Percentiles rank a stretch among this genome's conserved stretches.
phyloP scores from a whole-genome alignment of 2,329 filamentous ascomycete species.

The Pseudocercospora cruenta region DNA sequence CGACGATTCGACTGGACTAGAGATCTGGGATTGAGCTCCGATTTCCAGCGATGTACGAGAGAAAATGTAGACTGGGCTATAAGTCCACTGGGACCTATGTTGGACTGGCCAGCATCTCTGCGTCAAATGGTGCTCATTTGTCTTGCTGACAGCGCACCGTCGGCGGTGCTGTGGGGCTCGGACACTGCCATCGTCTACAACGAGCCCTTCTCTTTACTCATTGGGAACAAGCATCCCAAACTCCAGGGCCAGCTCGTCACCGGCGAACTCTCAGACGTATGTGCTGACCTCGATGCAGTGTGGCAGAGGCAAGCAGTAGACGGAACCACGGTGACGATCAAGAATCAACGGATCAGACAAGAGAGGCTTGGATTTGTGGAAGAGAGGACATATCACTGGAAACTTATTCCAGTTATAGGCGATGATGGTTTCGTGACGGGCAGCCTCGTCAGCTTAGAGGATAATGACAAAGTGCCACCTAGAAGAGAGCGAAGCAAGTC shows the following conservation, averaged over 20 bases:
- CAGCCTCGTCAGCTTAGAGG: constrained; percentile 23
- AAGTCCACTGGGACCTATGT: constrained; percentile 23
- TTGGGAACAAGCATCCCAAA: constrained; percentile 22
- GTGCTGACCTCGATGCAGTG: constrained; percentile 18
- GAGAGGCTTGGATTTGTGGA: constrained; percentile 28
- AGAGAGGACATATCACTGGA: constrained; percentile 26
- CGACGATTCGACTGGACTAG: constrained; percentile 25
- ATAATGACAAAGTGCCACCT: constrained; percentile 23
- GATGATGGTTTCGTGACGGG: constrained; percentile 23
- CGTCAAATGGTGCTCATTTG: constrained; percentile 22
- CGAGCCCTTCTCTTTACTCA: constrained; percentile 24
- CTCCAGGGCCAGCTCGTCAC: constrained; percentile 23
- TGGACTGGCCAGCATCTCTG: constrained; percentile 21
- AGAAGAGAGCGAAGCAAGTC: constrained; percentile 24
- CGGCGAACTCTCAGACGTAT: constrained; percentile 18
- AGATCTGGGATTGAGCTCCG: constrained; percentile 10
- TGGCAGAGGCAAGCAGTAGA: constrained; percentile 16
- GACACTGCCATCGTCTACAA: constrained; percentile 29
- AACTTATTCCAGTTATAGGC: constrained; percentile 24
- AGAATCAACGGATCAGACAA: constrained; percentile 23
- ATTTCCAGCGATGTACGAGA: constrained; percentile 23
- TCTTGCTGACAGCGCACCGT: constrained; percentile 22
- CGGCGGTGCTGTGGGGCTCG: constrained; percentile 20
- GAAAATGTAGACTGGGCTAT: constrained; percentile 27
- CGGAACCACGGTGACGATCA: constrained; percentile 17